phyloP scores from a whole-genome alignment of 768 basidiomycete genomes.

The Clitopilus hobsonii region DNA sequence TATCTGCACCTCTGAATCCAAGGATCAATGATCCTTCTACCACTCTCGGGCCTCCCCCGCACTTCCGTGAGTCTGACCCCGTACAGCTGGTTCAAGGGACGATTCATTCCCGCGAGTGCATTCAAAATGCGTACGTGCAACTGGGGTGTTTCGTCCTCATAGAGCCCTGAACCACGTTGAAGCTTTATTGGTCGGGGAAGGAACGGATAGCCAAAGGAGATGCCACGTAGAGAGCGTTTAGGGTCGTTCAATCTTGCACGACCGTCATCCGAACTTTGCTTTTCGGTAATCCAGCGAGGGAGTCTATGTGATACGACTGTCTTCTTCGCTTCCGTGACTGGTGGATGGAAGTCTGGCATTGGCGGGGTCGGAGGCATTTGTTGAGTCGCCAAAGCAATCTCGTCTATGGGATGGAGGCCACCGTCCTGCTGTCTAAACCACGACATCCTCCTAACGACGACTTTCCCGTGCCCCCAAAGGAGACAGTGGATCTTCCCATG shows the following conservation, averaged over 20 bases:
- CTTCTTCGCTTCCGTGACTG: neutral
- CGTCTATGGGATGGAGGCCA: conserved; percentile 18
- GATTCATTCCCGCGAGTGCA: conserved; percentile 40
- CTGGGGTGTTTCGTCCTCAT: neutral
- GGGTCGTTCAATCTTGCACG: conserved; percentile 39
- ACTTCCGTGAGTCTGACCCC: conserved; percentile 39
- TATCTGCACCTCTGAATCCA: conserved; percentile 53
- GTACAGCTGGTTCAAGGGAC: conserved; percentile 37
- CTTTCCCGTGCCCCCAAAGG: neutral
- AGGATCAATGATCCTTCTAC: conserved; percentile 49
- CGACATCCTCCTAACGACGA: conserved; percentile 11
- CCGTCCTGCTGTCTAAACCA: conserved; percentile 9
- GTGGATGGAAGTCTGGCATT: neutral
- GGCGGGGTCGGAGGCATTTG: conserved; percentile 5
- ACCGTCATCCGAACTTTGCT: conserved; percentile 36
- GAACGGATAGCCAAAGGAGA: conserved; percentile 57
- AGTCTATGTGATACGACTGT: conserved; percentile 19
- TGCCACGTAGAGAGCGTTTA: conserved; percentile 38
- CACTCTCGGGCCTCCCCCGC: conserved; percentile 38
- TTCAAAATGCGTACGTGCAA: neutral
- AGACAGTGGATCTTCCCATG: neutral
- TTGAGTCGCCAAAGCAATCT: conserved; percentile 14
- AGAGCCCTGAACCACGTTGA: neutral
- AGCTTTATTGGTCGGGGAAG: conserved; percentile 39
- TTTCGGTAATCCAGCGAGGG: conserved; percentile 40